Base-by-base conservation (phyloP, 305 asterid species). In the Rubia tinctorum region DNA sequence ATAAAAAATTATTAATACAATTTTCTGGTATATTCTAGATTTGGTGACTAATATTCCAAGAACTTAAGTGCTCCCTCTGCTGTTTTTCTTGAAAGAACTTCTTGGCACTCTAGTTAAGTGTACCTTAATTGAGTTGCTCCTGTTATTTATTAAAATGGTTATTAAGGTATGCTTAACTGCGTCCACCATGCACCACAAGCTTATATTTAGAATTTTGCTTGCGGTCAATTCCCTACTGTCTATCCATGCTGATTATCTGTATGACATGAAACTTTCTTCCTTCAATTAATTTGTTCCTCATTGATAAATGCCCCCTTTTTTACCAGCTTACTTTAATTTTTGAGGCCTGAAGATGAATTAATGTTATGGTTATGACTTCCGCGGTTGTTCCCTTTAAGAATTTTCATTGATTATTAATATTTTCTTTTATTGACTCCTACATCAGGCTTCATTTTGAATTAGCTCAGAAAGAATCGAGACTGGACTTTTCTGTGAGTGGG, bases 371-470 rank as follows among this genome's bases (percentile, higher is more conserved):
- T 1, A 34, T 0, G 3, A 25, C 37, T n/a, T 15, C 15, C 18
- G 23, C 47, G 34, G 25, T 75, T 69, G 7, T 17, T 51, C 60
- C 8, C 43, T 63, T 66, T 20, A 65, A 61, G 23, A 9, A 22
- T 27, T 23, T 20, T 45, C 51, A 34, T 66, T 74, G 18, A 61
- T 51, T 75, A 44, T 68, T 30, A 30, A 44, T 69, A 39, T 61
- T 23, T 73, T 67, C 8, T 37, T 55, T 23, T 39, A 56, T 63
- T 51, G 23, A 60, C 69, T 76, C 79, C 75, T 79, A 68, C 78
- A 68, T 75, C 85, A 94, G 98, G 88, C 73, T 71, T 63, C 91
- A 89, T 80, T 84, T 92, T 82, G 91, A 91, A 73, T 77, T 87
- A 75, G 96, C 98, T 80, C 89, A 91, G 68, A 78, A 77, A 80